Evolutionary conservation across 2,329 filamentous ascomycete species (phyloP), one percentile per base, ranked within the genome.

Genomic region (Fusarium phyllophilum): DNA sequence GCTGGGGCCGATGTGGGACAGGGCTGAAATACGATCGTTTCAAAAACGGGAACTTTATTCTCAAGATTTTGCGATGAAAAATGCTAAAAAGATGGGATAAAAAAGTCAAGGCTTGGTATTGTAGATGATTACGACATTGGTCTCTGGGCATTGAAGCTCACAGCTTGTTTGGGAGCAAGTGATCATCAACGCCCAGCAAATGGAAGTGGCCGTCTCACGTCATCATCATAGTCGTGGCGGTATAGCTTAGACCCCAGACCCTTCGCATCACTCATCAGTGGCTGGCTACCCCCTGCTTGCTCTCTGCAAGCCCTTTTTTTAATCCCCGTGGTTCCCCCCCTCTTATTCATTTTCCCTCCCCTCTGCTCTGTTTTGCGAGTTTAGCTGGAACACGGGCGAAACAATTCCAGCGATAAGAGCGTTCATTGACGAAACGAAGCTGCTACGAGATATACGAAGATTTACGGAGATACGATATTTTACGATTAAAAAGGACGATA

Each of bases 141-240:
- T 2, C 6, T 48, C 20, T 52, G 15, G 55, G 41, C 36, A 68
- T 48, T 66, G n/a, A 51, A 57, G 44, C 42, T 31, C 31, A 34
- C 38, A 34, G 18, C 38, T 70, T 56, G 56, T 45, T 66, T 70
- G 24, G 51, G 34, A 29, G 36, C 20, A 26, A 24, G 29, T 52
- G 49, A 68, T 68, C 68, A 56, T 55, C 34, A 51, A 51, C 10
- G 52, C 31, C 68, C 65, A 62, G 71, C 74, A 52, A 58, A 65
- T 69, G 54, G 66, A 62, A 49, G 38, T 60, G 57, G 26, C 44
- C 68, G 55, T 77, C 75, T 77, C 75, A 77, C 75, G 75, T 77
- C 75, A 77, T 77, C 75, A 66, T 73, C 61, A 33, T 48, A 62
- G 60, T 63, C 70, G 73, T 73, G 71, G 71, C 65, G 73, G 64